Evolutionary conservation across 116 monocot species (phyloP).

Genomic region (Cymodocea nodosa): DNA sequence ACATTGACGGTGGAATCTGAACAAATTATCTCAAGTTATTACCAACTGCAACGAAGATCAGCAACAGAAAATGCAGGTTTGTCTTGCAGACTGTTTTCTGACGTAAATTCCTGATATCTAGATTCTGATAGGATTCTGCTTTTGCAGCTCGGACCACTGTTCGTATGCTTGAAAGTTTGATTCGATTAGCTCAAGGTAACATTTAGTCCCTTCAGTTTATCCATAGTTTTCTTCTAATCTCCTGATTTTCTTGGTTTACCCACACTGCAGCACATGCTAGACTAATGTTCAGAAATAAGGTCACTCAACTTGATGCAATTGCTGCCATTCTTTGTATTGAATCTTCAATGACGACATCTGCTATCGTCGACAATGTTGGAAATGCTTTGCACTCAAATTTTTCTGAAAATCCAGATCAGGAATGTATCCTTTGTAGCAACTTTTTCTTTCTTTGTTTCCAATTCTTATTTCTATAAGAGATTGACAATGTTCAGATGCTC

Average conservation of each 20-base stretch:
- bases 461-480: neutral
- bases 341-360: slow-evolving; percentile 90
- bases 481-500: no score
- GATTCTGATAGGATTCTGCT: neutral
- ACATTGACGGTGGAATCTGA: slow-evolving; percentile 77
- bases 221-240: neutral
- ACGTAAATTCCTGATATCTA: neutral
- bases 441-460: neutral
- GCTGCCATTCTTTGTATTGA: slow-evolving; percentile 93
- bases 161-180: slow-evolving; percentile 96
- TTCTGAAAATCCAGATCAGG: slow-evolving; percentile 78
- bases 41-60: slow-evolving; percentile 93
- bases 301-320: slow-evolving; percentile 72
- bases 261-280: slow-evolving; percentile 72
- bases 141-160: slow-evolving; percentile 88
- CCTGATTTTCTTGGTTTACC: neutral
- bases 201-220: neutral
- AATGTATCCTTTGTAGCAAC: slow-evolving; percentile 93
- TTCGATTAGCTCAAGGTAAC: slow-evolving; percentile 90
- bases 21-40: slow-evolving; percentile 89
- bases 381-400: slow-evolving; percentile 98
- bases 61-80: slow-evolving; percentile 83
- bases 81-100: neutral
- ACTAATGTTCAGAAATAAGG: slow-evolving; percentile 93
- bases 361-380: slow-evolving; percentile 83